These are phyloP conservation scores for Xylariaceae sp. DNA, from an alignment of 2,329 filamentous ascomycete genomes.

Conservation along the genomic window DNA sequence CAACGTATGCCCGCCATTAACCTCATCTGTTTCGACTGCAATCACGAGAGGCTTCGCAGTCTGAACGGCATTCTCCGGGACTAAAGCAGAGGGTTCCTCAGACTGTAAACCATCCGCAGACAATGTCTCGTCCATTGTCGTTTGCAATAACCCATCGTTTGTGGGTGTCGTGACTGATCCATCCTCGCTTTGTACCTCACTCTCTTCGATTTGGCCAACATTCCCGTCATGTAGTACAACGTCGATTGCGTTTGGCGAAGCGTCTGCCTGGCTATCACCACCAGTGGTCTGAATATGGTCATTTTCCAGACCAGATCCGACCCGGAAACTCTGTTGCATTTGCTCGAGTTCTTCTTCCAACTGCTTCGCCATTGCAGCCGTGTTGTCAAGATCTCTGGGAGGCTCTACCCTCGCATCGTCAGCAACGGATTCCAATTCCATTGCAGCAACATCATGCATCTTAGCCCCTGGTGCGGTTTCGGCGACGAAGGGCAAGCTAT, in stretches of 20 bases:
- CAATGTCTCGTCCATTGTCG: too few species aligned
- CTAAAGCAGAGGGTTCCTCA: too few species aligned
- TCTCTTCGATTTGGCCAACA: conserved; percentile 12
- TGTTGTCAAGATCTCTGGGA: conserved; percentile 15
- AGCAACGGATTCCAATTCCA: conserved; percentile 14
- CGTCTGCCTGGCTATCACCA: conserved; percentile 20
- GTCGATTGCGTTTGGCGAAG: conserved; percentile 10
- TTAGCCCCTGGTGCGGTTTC: conserved; percentile 22
- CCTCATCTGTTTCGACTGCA: too few species aligned
- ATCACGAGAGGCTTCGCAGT: too few species aligned
- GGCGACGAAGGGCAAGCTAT: conserved; percentile 27
- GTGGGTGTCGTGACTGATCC: conserved; percentile 8
- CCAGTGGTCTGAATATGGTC: conserved; percentile 19
- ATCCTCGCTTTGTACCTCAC: conserved; percentile 8
- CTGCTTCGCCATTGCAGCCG: conserved; percentile 10
- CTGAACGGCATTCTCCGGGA: too few species aligned
- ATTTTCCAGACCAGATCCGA: conserved; percentile 14
- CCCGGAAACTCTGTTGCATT: conserved; percentile 17
- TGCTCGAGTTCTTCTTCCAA: conserved; percentile 22
- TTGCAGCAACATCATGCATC: conserved; percentile 11
- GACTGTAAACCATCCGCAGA: too few species aligned
- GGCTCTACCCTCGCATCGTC: conserved; percentile 20
- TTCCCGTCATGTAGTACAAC: conserved; percentile 9
- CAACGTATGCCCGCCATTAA: too few species aligned
- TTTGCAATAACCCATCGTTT: neutral